These are phyloP conservation scores for Amaranthus cruentus DNA, from an alignment of 148 eudicot genomes.

Conservation along the genomic window DNA sequence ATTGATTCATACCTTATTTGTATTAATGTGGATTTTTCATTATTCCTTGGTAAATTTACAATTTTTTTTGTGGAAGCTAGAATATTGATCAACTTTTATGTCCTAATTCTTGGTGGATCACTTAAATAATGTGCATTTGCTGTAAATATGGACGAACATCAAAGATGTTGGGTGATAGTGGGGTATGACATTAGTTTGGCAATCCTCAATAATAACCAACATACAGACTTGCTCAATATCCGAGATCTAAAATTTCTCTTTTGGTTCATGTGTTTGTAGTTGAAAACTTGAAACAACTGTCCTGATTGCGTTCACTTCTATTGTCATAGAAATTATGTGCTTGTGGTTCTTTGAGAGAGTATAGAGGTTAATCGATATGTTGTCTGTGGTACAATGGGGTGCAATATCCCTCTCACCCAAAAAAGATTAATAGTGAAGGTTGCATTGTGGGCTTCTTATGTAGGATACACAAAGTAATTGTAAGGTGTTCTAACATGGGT, in stretches of 20 bases:
- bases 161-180: conserved; percentile 15
- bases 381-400: conserved; percentile 3
- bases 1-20: too few relatives aligned
- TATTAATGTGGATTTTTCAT: too few relatives aligned
- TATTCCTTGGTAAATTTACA: too few relatives aligned
- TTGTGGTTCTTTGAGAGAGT: neutral
- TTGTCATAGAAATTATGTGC: neutral
- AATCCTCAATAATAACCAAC: conserved; percentile 21
- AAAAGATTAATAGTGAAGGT: conserved; percentile 3
- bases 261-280: neutral
- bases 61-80: neutral
- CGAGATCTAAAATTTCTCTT: conserved; percentile 4
- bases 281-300: neutral
- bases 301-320: neutral
- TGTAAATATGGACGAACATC: conserved; percentile 31
- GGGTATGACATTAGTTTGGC: conserved; percentile 20
- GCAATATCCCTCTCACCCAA: neutral
- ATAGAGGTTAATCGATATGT: neutral
- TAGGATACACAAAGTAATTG: neutral
- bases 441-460: neutral
- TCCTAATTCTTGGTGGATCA: conserved; percentile 37
- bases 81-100: neutral
- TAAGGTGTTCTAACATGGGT: neutral
- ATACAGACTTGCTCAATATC: neutral
- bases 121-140: conserved; percentile 34